Conservation (phyloP, 129 eudicot species). For the Pittosporum tobira region DNA sequence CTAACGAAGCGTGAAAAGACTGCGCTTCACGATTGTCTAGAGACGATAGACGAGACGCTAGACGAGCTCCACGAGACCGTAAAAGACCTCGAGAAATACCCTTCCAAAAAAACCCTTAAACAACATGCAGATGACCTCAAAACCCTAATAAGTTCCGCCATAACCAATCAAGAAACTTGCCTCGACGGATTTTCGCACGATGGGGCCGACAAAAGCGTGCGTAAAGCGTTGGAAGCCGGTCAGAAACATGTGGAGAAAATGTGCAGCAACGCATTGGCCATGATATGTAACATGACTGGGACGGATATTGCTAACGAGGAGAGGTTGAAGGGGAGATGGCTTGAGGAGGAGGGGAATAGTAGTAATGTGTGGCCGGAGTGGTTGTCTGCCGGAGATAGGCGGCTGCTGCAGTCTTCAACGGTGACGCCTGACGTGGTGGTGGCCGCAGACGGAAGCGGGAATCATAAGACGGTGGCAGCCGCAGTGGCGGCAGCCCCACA, state of each 20-base stretch:
- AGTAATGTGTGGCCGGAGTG: slow-evolving; percentile 60
- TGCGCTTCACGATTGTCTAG: slow-evolving; percentile 77
- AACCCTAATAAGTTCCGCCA: slow-evolving; percentile 66
- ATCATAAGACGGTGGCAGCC: slow-evolving; percentile 47
- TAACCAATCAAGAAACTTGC: slow-evolving; percentile 79
- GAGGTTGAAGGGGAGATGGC: slow-evolving; percentile 27
- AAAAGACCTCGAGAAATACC: slow-evolving; percentile 42
- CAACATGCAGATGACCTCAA: slow-evolving; percentile 64
- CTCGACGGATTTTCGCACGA: slow-evolving; percentile 79
- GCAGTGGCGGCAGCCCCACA: slow-evolving; percentile 90
- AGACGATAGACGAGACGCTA: slow-evolving; percentile 51
- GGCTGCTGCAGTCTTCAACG: slow-evolving; percentile 55
- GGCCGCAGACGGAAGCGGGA: slow-evolving; percentile 87
- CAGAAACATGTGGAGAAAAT: slow-evolving; percentile 50
- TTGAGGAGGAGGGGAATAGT: slow-evolving; percentile 15
- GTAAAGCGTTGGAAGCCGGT: slow-evolving; percentile 28
- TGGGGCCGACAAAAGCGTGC: slow-evolving; percentile 45
- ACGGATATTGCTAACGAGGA: slow-evolving; percentile 32
- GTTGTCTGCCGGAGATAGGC: slow-evolving; percentile 64
- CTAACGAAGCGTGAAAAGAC: slow-evolving; percentile 48
- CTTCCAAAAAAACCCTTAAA: slow-evolving; percentile 26
- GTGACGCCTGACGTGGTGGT: slow-evolving; percentile 71
- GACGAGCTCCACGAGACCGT: slow-evolving; percentile 52
- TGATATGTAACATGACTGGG: slow-evolving; percentile 67
- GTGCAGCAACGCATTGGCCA: slow-evolving; percentile 81